phyloP scores from a whole-genome alignment of 306 rosid genomes.

The Oxytropis ochrocephala region DNA sequence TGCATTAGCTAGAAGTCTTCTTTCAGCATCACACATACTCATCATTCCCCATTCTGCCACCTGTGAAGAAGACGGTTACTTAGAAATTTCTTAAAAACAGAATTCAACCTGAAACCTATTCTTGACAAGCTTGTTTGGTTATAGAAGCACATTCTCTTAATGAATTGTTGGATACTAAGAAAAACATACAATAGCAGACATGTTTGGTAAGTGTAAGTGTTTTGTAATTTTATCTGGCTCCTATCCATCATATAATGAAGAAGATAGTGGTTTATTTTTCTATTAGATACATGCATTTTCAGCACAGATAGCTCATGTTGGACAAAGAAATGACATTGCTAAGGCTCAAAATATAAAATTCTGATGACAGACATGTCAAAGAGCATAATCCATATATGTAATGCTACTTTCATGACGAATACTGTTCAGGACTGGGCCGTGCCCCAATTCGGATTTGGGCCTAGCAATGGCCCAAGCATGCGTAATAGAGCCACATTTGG shows the following conservation, averaged over 20 bases:
- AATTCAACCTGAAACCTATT: not conserved
- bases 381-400: slow-evolving; percentile 1
- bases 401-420: not conserved
- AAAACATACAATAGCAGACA: not conserved
- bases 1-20: slow-evolving; percentile 92
- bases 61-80: slow-evolving; percentile 34
- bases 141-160: not conserved
- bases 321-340: not conserved
- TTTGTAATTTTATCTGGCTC: not conserved
- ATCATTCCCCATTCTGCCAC: slow-evolving; percentile 94
- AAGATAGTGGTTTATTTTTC: not conserved
- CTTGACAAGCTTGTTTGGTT: not conserved
- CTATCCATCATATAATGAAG: not conserved
- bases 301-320: not conserved
- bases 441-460: too few species aligned
- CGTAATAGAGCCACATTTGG: too few species aligned
- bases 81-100: slow-evolving; percentile 7
- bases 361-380: slow-evolving; percentile 4
- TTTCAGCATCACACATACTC: slow-evolving; percentile 96
- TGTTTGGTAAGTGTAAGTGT: not conserved
- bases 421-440: too few species aligned
- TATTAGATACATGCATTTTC: not conserved
- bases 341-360: slow-evolving; percentile 8
- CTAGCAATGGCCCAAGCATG: too few species aligned
- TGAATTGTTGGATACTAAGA: not conserved